Base-by-base conservation (phyloP, 1,284 basidiomycete genomes). In the Pholiota adiposa region DNA sequence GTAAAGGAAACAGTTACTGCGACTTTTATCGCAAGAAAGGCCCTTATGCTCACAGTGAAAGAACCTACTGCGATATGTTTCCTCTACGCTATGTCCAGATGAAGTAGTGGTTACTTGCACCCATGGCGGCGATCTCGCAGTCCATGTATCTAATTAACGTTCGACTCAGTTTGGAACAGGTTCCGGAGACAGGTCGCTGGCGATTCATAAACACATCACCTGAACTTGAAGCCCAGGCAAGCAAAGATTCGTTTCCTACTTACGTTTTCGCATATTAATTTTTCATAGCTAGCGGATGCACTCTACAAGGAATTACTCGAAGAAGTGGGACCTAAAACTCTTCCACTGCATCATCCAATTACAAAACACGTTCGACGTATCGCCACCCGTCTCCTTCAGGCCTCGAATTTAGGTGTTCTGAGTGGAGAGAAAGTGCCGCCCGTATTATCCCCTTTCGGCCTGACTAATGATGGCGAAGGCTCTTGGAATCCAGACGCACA, bases 151-250 rank as follows among this genome's bases (percentile, higher is more conserved):
- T 49, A 2, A 53, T 33, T 14, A 36, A 7, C 19, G 2, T 36
- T 36, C 54, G 23, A 46, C 34, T 21, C 21, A 95, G 93, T 69
- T 77, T 94, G 18, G 93, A 96, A 69, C 81, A 84, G 67, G 90
- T 93, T 0, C 88, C 90, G 4, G 87, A 93, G 68, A 96, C 94
- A 0, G 93, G 93, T 0, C 75, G 94, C 58, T 88, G 88, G 82
- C 76, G 94, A 19, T 96, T 95, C 71, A 96, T 97, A 83, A 88
- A 90, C 68, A 82, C 90, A 6, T 83, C 82, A 38, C 81, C 82
- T 0, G 76, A 79, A 56, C 75, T 75, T 46, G 93, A 96, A 73
- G 77, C 81, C 3, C 71, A 69, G 64, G 83, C 83, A 56, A 36
- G 76, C n/a, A n/a, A n/a, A n/a, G n/a, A n/a, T 60, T 14, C 23